Percentiles rank a stretch among this genome's conserved stretches.
phyloP scores from a whole-genome alignment of 768 basidiomycete genomes.

The Pleurotus sapidus region DNA sequence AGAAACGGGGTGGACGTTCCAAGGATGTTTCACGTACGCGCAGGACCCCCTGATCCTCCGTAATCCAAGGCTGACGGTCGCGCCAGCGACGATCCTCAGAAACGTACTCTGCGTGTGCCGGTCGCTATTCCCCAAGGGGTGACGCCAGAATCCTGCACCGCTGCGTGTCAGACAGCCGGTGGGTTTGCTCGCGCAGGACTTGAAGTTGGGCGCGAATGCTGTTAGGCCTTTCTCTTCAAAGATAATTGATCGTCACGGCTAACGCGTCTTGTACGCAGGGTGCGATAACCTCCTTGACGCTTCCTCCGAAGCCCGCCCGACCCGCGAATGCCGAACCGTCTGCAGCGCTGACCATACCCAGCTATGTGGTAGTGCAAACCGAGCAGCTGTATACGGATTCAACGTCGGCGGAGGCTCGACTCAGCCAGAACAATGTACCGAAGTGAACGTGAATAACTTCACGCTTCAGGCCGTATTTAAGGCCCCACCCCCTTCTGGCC shows the following conservation, averaged over 20 bases:
- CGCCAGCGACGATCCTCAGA: constrained; percentile 28
- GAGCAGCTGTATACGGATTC: constrained; percentile 34
- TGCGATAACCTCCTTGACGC: constrained; percentile 32
- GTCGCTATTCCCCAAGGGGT: constrained; percentile 42
- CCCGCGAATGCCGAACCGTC: constrained; percentile 38
- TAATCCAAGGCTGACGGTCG: too few species aligned
- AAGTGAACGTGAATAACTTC: constrained; percentile 31
- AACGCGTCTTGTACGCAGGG: too few species aligned
- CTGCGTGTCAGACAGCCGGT: constrained; percentile 40
- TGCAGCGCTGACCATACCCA: constrained; percentile 33
- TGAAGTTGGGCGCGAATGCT: constrained; percentile 47
- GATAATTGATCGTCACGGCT: too few species aligned
- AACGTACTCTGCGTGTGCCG: constrained; percentile 30
- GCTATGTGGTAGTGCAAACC: constrained; percentile 38
- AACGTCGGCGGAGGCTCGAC: constrained; percentile 20
- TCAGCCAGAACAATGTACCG: constrained; percentile 25
- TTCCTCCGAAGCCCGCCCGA: constrained; percentile 33
- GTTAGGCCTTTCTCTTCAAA: too few species aligned
- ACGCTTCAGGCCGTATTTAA: constrained; percentile 32
- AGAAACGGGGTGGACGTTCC: constrained; percentile 45
- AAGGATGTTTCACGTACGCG: constrained; percentile 63
- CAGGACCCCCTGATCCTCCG: neutral
- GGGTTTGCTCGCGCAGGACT: constrained; percentile 39
- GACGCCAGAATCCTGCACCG: constrained; percentile 46
- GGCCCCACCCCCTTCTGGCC: constrained; percentile 27